Conservation (phyloP, 306 rosid genomes). For the Fragaria vesca region DNA sequence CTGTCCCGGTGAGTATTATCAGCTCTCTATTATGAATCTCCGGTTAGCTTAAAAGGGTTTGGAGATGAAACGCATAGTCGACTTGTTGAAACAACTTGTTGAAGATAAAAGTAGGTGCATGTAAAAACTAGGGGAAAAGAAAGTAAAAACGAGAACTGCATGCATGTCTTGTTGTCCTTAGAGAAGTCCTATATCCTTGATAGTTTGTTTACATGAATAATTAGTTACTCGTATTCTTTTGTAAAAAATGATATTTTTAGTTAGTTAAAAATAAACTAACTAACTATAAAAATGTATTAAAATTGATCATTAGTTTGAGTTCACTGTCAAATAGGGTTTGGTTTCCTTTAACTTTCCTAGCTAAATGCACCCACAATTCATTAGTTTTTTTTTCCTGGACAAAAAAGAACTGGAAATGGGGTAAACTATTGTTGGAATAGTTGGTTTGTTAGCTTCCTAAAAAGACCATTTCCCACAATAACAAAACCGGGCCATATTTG, state of each 20-base stretch:
- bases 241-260: not conserved
- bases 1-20: slow-evolving; percentile 65
- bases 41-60: not conserved
- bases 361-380: no score
- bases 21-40: not conserved
- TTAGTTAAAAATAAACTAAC: not conserved
- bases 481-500: not conserved
- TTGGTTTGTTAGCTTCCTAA: not conserved
- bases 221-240: not conserved
- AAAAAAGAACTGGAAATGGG: no score
- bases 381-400: no score
- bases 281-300: not conserved
- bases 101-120: not conserved
- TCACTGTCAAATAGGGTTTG: not conserved
- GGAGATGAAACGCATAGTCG: not conserved
- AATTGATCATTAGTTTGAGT: not conserved
- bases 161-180: no score
- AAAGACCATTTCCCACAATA: not conserved
- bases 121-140: not conserved
- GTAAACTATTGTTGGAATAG: not conserved
- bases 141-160: not conserved
- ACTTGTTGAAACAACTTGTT: not conserved
- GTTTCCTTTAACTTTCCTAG: no score
- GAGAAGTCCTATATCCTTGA: no score
- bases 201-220: not conserved